Conservation (phyloP, 371 early-diverging fungal genomes). For the Mortierella sp. region DNA sequence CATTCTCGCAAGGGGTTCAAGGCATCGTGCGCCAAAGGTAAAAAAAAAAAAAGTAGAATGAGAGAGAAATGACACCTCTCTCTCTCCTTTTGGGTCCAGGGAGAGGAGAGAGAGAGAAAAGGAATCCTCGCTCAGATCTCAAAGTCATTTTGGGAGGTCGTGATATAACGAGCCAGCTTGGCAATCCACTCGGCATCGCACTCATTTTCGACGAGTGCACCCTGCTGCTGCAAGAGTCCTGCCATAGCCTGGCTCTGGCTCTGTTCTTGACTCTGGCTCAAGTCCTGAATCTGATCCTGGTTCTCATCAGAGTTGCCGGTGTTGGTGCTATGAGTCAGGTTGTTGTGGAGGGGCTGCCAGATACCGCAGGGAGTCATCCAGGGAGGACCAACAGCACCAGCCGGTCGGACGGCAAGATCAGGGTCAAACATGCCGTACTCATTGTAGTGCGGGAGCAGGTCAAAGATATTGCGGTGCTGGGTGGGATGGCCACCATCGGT, state of each 20-base stretch:
- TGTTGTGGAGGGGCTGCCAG: background rate
- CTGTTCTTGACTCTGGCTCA: background rate
- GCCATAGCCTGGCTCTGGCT: background rate
- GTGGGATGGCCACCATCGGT: background rate
- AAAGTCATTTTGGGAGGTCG: slow-evolving; percentile 56
- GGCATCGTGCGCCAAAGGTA: background rate
- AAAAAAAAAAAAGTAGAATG: background rate
- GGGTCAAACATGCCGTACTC: slow-evolving; percentile 3
- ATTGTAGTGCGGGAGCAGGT: background rate
- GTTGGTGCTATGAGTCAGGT: background rate
- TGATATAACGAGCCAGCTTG: slow-evolving; percentile 42
- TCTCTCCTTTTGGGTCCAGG: background rate
- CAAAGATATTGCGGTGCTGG: slow-evolving; percentile 5
- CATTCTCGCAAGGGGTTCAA: background rate
- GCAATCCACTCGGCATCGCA: slow-evolving; percentile 39
- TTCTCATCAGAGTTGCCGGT: background rate
- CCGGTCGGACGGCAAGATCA: background rate
- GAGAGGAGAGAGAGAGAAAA: background rate
- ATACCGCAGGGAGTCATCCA: background rate
- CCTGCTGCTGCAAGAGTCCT: background rate
- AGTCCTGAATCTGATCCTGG: background rate
- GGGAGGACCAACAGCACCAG: background rate
- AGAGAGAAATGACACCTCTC: too few species aligned
- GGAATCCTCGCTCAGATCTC: slow-evolving; percentile 22
- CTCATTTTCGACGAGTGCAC: background rate